Percentiles rank a stretch among this genome's conserved stretches.
phyloP scores from a whole-genome alignment of 2,329 filamentous ascomycete species.

The Clonostachys chloroleuca region DNA sequence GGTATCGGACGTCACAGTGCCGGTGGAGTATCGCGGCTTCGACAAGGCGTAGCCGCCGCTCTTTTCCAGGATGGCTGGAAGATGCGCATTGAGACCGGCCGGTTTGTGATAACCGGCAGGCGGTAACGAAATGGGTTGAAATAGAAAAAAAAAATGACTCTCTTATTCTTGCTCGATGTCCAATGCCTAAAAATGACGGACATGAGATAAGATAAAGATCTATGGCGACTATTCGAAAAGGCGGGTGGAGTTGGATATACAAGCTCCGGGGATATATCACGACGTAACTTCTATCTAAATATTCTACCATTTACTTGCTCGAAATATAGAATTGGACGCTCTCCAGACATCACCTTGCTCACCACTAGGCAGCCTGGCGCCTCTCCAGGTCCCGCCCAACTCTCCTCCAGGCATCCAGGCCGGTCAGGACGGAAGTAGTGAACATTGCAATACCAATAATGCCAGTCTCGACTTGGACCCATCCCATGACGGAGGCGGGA shows the following conservation, averaged over 20 bases:
- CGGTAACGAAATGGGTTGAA: slow-evolving; percentile 11
- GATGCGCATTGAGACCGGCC: slow-evolving; percentile 66
- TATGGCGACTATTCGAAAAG: background rate
- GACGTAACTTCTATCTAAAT: too few species aligned
- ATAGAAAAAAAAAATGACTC: background rate
- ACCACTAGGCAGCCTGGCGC: background rate
- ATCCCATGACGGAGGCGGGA: slow-evolving; percentile 56
- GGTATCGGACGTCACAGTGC: slow-evolving; percentile 76
- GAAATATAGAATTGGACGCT: too few species aligned
- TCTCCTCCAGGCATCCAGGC: slow-evolving; percentile 56
- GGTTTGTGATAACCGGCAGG: slow-evolving; percentile 64
- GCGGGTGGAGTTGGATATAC: background rate
- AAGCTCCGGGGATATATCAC: too few species aligned
- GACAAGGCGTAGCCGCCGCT: slow-evolving; percentile 74
- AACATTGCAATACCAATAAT: slow-evolving; percentile 56
- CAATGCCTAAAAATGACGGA: too few species aligned
- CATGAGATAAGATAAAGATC: background rate
- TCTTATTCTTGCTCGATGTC: too few species aligned
- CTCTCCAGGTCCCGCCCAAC: slow-evolving; percentile 22
- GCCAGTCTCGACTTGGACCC: slow-evolving; percentile 47
- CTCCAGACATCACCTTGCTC: background rate
- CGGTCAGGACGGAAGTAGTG: slow-evolving; percentile 57
- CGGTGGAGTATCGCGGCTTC: slow-evolving; percentile 70
- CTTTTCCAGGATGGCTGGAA: slow-evolving; percentile 80
- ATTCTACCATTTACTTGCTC: too few species aligned